These are phyloP conservation scores for Scleromitrula shiraiana DNA, from an alignment of 2,329 filamentous ascomycete species.

Conservation along the genomic window DNA sequence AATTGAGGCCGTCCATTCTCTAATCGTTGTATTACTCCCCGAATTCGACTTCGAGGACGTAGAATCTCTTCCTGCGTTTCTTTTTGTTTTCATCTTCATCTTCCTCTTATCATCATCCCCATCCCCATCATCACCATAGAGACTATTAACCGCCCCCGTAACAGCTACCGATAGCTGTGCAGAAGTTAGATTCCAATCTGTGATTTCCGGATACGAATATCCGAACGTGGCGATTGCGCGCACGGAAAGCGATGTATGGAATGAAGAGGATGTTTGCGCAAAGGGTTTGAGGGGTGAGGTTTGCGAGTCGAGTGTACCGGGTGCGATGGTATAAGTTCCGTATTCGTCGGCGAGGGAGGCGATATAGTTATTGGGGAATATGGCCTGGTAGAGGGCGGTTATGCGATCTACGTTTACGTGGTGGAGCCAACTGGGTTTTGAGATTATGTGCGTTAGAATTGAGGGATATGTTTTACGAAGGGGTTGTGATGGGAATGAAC, in stretches of 20 bases:
- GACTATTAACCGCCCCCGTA: conserved; percentile 47
- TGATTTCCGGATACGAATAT: conserved; percentile 28
- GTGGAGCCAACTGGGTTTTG: conserved; percentile 37
- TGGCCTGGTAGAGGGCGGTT: conserved; percentile 43
- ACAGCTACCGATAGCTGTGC: conserved; percentile 50
- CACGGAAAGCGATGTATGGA: conserved; percentile 16
- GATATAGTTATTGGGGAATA: conserved; percentile 30
- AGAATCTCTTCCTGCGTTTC: neutral
- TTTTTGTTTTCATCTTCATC: neutral
- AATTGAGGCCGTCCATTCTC: conserved; percentile 22
- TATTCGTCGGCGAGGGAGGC: conserved; percentile 26
- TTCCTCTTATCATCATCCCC: conserved; percentile 12
- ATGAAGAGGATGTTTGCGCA: conserved; percentile 22
- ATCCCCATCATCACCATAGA: conserved; percentile 34
- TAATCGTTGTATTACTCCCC: neutral
- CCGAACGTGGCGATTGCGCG: conserved; percentile 18
- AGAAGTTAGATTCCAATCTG: conserved; percentile 42
- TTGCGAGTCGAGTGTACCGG: conserved; percentile 23
- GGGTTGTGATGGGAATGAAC: conserved; percentile 13
- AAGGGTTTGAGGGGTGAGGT: conserved; percentile 22
- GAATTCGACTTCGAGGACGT: neutral
- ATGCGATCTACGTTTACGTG: conserved; percentile 54
- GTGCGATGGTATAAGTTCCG: conserved; percentile 28
- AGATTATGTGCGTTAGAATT: no score
- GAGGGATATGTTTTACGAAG: neutral